Evolutionary conservation across 202 grass and related monocot species (phyloP).

Genomic region (Tripidium arundinaceum): DNA sequence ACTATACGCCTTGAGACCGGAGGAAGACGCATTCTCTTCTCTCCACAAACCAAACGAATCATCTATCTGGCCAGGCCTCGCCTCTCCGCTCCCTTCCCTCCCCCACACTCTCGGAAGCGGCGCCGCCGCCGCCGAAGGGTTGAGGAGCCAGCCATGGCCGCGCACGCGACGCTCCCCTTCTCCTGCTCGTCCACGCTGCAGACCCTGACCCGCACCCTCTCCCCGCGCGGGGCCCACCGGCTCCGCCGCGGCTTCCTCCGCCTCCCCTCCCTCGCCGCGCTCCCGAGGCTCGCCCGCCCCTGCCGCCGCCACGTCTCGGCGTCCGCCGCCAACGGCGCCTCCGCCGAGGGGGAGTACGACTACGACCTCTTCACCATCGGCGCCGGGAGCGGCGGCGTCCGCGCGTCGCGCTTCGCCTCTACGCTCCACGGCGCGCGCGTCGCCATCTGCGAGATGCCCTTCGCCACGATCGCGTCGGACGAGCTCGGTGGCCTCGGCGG

Average conservation of each 20-base stretch:
- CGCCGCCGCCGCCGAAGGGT: not conserved
- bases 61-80: slow-evolving; percentile 10
- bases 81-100: slow-evolving; percentile 3
- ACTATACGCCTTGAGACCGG: not conserved
- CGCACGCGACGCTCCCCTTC: slow-evolving; percentile 47
- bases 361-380: slow-evolving; percentile 96
- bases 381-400: slow-evolving; percentile 91
- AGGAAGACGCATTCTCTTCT: not conserved
- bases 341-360: slow-evolving; percentile 47
- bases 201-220: slow-evolving; percentile 42
- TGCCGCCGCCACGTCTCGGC: slow-evolving; percentile 22
- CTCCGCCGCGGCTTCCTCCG: slow-evolving; percentile 31
- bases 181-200: slow-evolving; percentile 58
- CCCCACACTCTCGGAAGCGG: slow-evolving; percentile 26
- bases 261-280: slow-evolving; percentile 30
- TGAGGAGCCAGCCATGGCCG: slow-evolving; percentile 41
- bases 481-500: slow-evolving; percentile 70
- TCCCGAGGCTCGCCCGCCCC: slow-evolving; percentile 25
- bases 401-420: slow-evolving; percentile 84
- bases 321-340: slow-evolving; percentile 32
- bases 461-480: slow-evolving; percentile 70
- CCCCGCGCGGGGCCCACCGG: slow-evolving; percentile 25
- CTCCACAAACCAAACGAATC: slow-evolving; percentile 22
- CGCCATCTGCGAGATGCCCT: slow-evolving; percentile 89
- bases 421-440: slow-evolving; percentile 65